Evolutionary conservation across 257 asterid genomes (phyloP).

Genomic region (Penstemon davidsonii): DNA sequence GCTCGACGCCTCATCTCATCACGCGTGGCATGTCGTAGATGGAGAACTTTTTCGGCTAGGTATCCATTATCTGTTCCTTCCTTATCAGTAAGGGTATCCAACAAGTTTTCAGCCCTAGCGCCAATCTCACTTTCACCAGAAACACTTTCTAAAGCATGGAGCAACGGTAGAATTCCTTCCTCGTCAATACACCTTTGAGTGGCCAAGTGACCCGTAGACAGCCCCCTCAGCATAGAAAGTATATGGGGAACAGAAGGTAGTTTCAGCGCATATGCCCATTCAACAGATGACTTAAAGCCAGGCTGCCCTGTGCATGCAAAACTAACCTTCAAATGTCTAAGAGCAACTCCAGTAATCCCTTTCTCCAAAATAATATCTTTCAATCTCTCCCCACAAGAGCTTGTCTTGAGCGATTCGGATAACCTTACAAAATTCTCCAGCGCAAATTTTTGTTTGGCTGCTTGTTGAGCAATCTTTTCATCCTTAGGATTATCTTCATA

Average conservation of each 20-base stretch:
- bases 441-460: constrained; percentile 79
- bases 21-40: constrained; percentile 84
- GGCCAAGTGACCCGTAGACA: constrained; percentile 91
- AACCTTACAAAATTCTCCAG: constrained; percentile 94
- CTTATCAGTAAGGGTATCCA: constrained; percentile 88
- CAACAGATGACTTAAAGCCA: constrained; percentile 71
- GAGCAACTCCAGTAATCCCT: constrained; percentile 81
- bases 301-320: constrained; percentile 73
- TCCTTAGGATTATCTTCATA: constrained; percentile 73
- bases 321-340: constrained; percentile 72
- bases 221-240: constrained; percentile 92
- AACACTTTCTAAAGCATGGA: constrained; percentile 95
- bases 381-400: constrained; percentile 97
- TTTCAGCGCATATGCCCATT: constrained; percentile 76
- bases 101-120: constrained; percentile 93
- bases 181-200: constrained; percentile 81
- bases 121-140: constrained; percentile 97
- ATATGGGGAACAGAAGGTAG: constrained; percentile 88
- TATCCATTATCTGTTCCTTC: constrained; percentile 87
- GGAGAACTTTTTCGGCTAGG: constrained; percentile 73
- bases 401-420: constrained; percentile 89
- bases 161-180: constrained; percentile 84
- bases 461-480: constrained; percentile 69
- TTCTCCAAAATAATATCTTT: constrained; percentile 95
- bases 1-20: constrained; percentile 98